Conservation (phyloP, 306 rosid species). For the Crataegus laevigata region DNA sequence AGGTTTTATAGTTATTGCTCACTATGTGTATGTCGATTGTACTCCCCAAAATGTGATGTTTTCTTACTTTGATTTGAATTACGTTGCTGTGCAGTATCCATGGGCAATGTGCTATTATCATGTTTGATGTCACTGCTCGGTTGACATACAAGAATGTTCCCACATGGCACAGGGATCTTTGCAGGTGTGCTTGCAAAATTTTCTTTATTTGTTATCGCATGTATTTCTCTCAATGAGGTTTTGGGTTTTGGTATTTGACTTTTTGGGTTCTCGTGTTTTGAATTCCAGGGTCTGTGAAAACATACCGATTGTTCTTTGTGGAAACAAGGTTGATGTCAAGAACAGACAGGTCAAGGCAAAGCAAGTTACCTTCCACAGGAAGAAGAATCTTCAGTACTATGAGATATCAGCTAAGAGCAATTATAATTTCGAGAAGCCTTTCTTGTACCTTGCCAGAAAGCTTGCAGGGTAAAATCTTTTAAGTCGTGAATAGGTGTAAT, state of each 20-base stretch:
- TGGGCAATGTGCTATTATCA: constrained; percentile 74
- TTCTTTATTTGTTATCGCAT: background rate
- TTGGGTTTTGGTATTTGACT: background rate
- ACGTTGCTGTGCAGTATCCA: constrained; percentile 44
- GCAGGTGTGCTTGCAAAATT: constrained; percentile 26
- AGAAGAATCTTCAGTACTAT: constrained; percentile 72
- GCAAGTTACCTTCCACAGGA: constrained; percentile 82
- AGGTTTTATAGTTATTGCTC: background rate
- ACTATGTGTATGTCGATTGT: background rate
- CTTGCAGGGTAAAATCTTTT: constrained; percentile 62
- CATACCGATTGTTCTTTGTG: constrained; percentile 76
- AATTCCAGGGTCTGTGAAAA: constrained; percentile 70
- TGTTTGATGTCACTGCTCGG: constrained; percentile 76
- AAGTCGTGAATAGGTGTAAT: background rate
- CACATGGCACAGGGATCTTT: constrained; percentile 79
- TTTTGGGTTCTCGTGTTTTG: background rate
- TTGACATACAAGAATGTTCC: constrained; percentile 74
- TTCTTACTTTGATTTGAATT: background rate
- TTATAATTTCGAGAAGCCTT: constrained; percentile 75
- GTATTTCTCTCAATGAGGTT: background rate
- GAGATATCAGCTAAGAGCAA: constrained; percentile 87
- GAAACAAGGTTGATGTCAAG: constrained; percentile 85
- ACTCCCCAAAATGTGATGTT: background rate
- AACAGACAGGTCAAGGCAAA: constrained; percentile 86
- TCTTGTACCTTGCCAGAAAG: constrained; percentile 73